Conservation (phyloP, 2,329 filamentous ascomycete genomes). For the Phyllosticta ampelicida region DNA sequence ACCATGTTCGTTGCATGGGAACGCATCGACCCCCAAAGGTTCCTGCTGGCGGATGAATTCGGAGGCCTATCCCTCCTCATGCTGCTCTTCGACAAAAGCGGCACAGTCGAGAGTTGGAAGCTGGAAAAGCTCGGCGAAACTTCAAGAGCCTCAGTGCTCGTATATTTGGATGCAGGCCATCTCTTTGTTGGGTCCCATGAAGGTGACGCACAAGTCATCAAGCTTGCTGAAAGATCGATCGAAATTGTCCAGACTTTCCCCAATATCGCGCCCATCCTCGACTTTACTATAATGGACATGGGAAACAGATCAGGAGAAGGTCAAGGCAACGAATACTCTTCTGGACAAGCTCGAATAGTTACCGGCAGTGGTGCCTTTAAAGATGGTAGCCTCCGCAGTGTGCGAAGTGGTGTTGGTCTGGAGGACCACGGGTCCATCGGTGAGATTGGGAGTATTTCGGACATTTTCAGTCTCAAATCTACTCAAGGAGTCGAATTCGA, state of each 20-base stretch:
- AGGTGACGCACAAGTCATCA: slow-evolving; percentile 78
- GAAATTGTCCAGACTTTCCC: slow-evolving; percentile 62
- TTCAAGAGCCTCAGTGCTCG: slow-evolving; percentile 64
- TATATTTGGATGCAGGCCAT: slow-evolving; percentile 62
- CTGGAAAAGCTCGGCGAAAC: slow-evolving; percentile 57
- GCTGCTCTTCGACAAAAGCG: slow-evolving; percentile 53
- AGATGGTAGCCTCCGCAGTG: slow-evolving; percentile 78
- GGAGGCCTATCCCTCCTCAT: slow-evolving; percentile 77
- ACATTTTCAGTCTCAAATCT: slow-evolving; percentile 57
- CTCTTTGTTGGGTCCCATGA: slow-evolving; percentile 88
- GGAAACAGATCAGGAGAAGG: slow-evolving; percentile 70
- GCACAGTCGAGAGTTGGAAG: slow-evolving; percentile 58
- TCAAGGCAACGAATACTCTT: slow-evolving; percentile 82
- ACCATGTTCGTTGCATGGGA: slow-evolving; percentile 91
- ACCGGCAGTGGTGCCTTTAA: slow-evolving; percentile 85
- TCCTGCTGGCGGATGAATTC: slow-evolving; percentile 87
- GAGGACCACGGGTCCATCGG: slow-evolving; percentile 77
- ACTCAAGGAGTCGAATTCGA: slow-evolving; percentile 38
- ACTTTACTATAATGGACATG: slow-evolving; percentile 95
- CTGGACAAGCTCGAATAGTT: slow-evolving; percentile 86
- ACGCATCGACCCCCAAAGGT: slow-evolving; percentile 67
- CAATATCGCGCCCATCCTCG: slow-evolving; percentile 85
- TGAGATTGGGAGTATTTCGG: slow-evolving; percentile 63
- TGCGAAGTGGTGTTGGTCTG: slow-evolving; percentile 85
- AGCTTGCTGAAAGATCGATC: slow-evolving; percentile 50